These are phyloP conservation scores for Sextonia rubra DNA, from an alignment of 164 flowering plant genomes.

Conservation along the genomic window DNA sequence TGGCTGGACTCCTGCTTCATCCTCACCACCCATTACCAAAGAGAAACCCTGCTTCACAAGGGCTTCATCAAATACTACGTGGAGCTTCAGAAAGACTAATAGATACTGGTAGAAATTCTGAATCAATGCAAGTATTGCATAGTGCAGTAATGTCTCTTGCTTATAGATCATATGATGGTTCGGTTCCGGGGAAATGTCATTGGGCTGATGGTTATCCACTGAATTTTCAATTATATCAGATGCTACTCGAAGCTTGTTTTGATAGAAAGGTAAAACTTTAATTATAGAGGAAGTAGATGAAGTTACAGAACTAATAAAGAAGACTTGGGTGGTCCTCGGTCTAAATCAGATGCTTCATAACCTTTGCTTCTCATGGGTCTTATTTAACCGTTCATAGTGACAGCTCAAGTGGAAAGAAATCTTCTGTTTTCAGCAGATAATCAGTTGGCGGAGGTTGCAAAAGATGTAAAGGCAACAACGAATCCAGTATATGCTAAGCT, in stretches of 20 bases:
- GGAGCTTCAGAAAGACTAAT: conserved; percentile 53
- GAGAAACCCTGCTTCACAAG: conserved; percentile 28
- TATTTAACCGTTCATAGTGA: conserved; percentile 56
- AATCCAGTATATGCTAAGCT: conserved; percentile 48
- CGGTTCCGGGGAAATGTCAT: conserved; percentile 51
- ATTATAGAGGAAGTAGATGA: conserved; percentile 85
- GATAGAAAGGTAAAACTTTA: conserved; percentile 55
- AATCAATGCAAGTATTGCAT: conserved; percentile 60
- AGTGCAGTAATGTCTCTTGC: conserved; percentile 64
- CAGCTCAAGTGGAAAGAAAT: conserved; percentile 64
- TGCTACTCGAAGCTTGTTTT: conserved; percentile 78
- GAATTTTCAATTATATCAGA: conserved; percentile 64
- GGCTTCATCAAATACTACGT: conserved; percentile 3
- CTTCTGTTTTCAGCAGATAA: conserved; percentile 61
- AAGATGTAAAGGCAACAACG: conserved; percentile 48
- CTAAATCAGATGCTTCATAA: conserved; percentile 74
- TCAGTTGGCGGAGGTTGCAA: conserved; percentile 58
- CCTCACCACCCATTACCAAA: conserved; percentile 54
- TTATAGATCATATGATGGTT: conserved; percentile 60
- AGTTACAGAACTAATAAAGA: conserved; percentile 72
- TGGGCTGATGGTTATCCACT: conserved; percentile 95
- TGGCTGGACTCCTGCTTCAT: conserved; percentile 72
- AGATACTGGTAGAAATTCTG: conserved; percentile 62
- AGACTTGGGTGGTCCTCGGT: conserved; percentile 82
- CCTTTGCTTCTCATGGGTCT: conserved; percentile 79